Base-by-base conservation (phyloP, 495 filamentous ascomycete species). In the Cercophora samala region DNA sequence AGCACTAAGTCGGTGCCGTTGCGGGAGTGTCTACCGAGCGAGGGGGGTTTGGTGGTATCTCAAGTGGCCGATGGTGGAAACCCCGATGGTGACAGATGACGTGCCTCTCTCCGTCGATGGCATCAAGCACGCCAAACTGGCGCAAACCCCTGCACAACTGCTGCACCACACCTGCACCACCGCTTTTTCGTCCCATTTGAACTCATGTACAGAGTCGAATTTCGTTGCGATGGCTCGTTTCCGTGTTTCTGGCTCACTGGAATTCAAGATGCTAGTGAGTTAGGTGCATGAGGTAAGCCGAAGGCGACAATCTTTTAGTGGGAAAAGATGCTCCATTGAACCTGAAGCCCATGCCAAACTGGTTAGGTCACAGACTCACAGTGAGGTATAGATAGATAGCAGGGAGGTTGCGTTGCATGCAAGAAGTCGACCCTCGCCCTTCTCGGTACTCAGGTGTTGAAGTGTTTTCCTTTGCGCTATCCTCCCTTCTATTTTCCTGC, bases 91-190 rank as follows among this genome's bases (percentile, higher is more conserved):
- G 42, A 9, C 15, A 61, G 64, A 69, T 69, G 64, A 63, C 68
- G 68, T 69, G 64, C 64, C 64, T 59, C 64, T 56, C 68, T 64
- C 62, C 61, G 60, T 11, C 54, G 26, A 69, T 69, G 68, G 32
- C 68, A 69, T 66, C 68, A 69, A 66, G 24, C 46, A 19, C 68
- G 66, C 68, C 64, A 66, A 62, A 52, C 17, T 24, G 21, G n/a
- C 42, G 13, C 59, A 19, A 26, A 25, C 37, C 60, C 46, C 37
- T 46, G 52, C 46, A 13, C 52, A 51, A 21, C 24, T 24, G 59
- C 54, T 58, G 18, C 29, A n/a, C 56, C 54, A 13, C 32, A 1
- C 5, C 9, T 24, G 25, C 24, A 42, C 26, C 22, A 18, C 22
- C 1, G 15, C 52, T 42, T 9, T 29, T 8, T 29, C 8, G 8